Evolutionary conservation across 148 eudicot genomes (phyloP), one percentile per base, ranked within the genome.

Genomic region (Rhododendron mucronatum): DNA sequence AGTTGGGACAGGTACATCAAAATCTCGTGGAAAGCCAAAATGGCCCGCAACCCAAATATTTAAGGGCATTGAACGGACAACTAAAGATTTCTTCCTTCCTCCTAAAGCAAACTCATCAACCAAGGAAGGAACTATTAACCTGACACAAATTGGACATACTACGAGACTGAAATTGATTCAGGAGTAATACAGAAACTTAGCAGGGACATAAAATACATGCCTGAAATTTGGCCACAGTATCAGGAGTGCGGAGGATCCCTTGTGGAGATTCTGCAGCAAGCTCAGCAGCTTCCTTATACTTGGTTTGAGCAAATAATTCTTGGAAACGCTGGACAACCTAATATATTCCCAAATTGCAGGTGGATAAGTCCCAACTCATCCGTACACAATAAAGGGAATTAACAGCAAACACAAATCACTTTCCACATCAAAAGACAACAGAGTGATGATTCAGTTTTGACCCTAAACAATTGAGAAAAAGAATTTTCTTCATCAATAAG

Each of bases 231-330:
- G 99, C 96, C 88, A 97, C 99, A 57, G 99, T 97, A 84, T 97
- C 99, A 86, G 99, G 98, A 45, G 99, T 97, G 18, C 99, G 95
- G 80, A 97, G 93, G 81, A 97, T 93, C 74, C 98, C 98, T 87
- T 97, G 98, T 30, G 99, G 99, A 87, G 99, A 95, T 88, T 97
- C 99, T 85, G 99, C 99, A 87, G 99, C 99, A 91, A 97, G 99
- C 89, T 94, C 99, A 50, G 98, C 99, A 89, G 99, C 99, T 89
- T 97, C 99, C 85, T 97, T 97, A 57, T 97, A 97, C 91, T 97
- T 97, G 79, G 98, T 95, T 89, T 97, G 98, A 88, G 99, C 95
- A 89, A 97, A 97, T 87, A 97, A 87, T 84, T 97, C 99, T 89
- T 97, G 99, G 88, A 97, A 97, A 16, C 99, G 95, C 87, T 97